Conservation (phyloP, 805 yeast genomes). For the Maudiozyma barnettii region DNA sequence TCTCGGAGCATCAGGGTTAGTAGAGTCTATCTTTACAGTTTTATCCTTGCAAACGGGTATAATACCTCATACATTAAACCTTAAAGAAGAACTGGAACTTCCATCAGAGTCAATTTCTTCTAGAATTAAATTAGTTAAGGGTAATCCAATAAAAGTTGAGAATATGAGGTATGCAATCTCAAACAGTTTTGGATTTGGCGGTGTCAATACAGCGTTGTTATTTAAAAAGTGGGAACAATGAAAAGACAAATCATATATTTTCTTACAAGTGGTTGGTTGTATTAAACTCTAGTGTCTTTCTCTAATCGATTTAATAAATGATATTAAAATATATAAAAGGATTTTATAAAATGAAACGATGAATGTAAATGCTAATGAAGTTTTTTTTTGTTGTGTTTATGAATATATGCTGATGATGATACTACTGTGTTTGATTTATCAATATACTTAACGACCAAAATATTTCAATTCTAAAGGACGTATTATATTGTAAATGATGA, state of each 20-base stretch:
- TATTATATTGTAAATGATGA: slow-evolving; percentile 45
- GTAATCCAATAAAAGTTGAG: slow-evolving; percentile 32
- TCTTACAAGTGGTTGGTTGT: background rate
- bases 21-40: slow-evolving; percentile 77
- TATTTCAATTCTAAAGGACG: slow-evolving; percentile 64
- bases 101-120: background rate
- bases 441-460: slow-evolving; percentile 30
- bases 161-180: slow-evolving; percentile 54
- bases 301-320: background rate
- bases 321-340: background rate
- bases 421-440: background rate
- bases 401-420: background rate
- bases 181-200: slow-evolving; percentile 97
- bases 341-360: background rate
- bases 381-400: background rate
- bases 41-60: slow-evolving; percentile 47
- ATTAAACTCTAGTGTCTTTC: no score
- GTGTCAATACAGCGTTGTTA: slow-evolving; percentile 75
- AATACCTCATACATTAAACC: slow-evolving; percentile 77
- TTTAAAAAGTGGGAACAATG: slow-evolving; percentile 31
- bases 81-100: slow-evolving; percentile 28
- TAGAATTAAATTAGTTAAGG: slow-evolving; percentile 37
- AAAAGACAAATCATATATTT: background rate
- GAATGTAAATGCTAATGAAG: background rate
- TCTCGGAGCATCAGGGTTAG: slow-evolving; percentile 92